Percentiles rank a stretch among this genome's conserved stretches.
Conservation (phyloP, 495 filamentous ascomycete species). For the Aspergillus mulundensis region DNA sequence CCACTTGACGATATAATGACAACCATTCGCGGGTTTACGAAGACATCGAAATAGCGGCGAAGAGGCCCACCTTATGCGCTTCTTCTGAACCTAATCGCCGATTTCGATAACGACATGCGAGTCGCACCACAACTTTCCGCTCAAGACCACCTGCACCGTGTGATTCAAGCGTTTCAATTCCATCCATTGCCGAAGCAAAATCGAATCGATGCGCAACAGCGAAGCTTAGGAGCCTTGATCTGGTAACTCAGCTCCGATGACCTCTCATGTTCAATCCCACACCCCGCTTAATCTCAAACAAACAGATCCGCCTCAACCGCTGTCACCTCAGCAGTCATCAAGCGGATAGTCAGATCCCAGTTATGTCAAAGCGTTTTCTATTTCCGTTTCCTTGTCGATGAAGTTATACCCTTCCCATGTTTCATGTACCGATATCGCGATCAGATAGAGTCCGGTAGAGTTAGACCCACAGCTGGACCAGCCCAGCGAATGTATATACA, state of each 20-base stretch:
- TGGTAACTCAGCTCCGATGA: too few species aligned
- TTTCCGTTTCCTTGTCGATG: not conserved
- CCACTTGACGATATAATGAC: not conserved
- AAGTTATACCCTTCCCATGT: constrained; percentile 15
- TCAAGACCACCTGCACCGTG: too few species aligned
- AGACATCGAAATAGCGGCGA: not conserved
- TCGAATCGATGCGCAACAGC: too few species aligned
- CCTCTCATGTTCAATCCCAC: too few species aligned
- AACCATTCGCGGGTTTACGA: not conserved
- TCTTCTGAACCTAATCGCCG: not conserved
- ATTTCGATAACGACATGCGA: not conserved
- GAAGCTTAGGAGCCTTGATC: too few species aligned
- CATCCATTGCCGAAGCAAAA: too few species aligned
- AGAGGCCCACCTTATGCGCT: not conserved
- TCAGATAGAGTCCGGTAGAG: constrained; percentile 17
- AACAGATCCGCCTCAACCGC: too few species aligned
- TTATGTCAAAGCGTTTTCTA: not conserved
- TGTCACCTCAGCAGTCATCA: too few species aligned
- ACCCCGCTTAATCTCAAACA: too few species aligned
- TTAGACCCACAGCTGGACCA: constrained; percentile 10
- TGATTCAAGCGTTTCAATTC: too few species aligned
- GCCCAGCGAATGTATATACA: constrained; percentile 3
- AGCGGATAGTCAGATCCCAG: not conserved
- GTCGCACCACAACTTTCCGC: too few species aligned
- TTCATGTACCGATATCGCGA: constrained; percentile 12